Percentiles rank a stretch among this genome's conserved stretches.
phyloP scores from a whole-genome alignment of 305 asterid genomes.

The Plantago rigida region DNA sequence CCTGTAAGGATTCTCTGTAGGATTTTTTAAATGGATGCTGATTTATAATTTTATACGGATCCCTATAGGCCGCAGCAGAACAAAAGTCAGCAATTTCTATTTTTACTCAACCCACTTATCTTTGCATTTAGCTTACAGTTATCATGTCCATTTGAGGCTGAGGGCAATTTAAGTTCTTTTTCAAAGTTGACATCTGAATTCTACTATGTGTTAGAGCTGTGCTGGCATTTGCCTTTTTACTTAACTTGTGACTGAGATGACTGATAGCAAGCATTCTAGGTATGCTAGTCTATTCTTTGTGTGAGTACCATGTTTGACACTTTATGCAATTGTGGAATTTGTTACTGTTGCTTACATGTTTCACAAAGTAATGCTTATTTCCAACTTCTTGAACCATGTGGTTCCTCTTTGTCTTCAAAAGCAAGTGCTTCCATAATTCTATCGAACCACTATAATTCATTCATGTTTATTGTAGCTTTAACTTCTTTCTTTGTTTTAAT shows the following conservation, averaged over 20 bases:
- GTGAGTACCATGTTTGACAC: not conserved
- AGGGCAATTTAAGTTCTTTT: not conserved
- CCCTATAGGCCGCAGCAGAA: not conserved
- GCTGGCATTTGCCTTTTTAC: not conserved
- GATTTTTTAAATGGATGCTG: not conserved
- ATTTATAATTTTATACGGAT: not conserved
- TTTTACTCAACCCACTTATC: conserved; percentile 11
- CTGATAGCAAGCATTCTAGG: not conserved
- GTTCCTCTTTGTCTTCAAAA: conserved; percentile 1
- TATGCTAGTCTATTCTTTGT: conserved; percentile 7
- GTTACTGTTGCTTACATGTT: conserved; percentile 10
- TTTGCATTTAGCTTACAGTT: conserved; percentile 10
- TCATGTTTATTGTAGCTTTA: conserved; percentile 3
- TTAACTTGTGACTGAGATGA: too few relatives aligned
- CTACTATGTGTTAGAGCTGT: conserved; percentile 5
- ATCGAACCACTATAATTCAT: not conserved
- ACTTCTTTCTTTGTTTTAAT: conserved; percentile 4
- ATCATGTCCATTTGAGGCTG: conserved; percentile 12
- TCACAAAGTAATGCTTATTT: conserved; percentile 11
- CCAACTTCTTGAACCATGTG: conserved; percentile 18
- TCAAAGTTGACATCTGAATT: conserved; percentile 16
- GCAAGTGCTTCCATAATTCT: not conserved
- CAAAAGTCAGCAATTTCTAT: not conserved
- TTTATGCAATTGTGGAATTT: conserved; percentile 11
- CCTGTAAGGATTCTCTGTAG: conserved; percentile 1